Evolutionary conservation across 306 rosid species (phyloP), one percentile per base, ranked within the genome.

Genomic region (Ormosia emarginata): DNA sequence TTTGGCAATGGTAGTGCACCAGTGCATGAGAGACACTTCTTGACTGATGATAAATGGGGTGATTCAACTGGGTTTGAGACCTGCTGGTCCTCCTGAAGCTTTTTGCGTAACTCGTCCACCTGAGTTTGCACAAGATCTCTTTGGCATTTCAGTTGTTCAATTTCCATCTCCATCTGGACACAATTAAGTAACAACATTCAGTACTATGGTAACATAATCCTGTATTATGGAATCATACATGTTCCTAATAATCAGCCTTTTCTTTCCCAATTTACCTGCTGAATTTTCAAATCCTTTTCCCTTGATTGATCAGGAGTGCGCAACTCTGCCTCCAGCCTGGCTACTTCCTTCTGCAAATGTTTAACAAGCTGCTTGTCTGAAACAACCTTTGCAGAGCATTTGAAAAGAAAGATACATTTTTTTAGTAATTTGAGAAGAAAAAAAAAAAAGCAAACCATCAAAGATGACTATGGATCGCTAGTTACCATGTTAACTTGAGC

Each of bases 401-500:
- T 44, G 36, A 77, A 66, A 44, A 13, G 4, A 78, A 71, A 12
- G 5, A 57, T 41, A 37, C 9, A 2, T 18, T 77, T 81, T 11
- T 32, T 8, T 36, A 17, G 74, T 52, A 17, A 61, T n/a, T 6
- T 47, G 41, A 59, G 24, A 74, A 37, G n/a, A n/a, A 36, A 1
- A 24, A 24, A 24, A 24, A 24, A 24, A 24, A 39, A 12, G 17
- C 4, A 72, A 80, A 81, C 4, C 2, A 36, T 55, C 58, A 18
- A 71, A 50, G 24, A 24, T 18, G 64, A 29, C 64, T 36, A 32
- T 37, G 33, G 80, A 40, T 12, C 6, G 17, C 12, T 30, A 65
- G 40, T 55, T 94, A 96, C 99, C 99, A 96, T 88, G 90, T 96
- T 96, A 59, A 96, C 98, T 66, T 93, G 97, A 81, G 99, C 99